Percentiles rank a stretch among this genome's conserved stretches.
These are phyloP conservation scores for Calendula officinalis DNA, from an alignment of 129 eudicot species.

Conservation along the genomic window DNA sequence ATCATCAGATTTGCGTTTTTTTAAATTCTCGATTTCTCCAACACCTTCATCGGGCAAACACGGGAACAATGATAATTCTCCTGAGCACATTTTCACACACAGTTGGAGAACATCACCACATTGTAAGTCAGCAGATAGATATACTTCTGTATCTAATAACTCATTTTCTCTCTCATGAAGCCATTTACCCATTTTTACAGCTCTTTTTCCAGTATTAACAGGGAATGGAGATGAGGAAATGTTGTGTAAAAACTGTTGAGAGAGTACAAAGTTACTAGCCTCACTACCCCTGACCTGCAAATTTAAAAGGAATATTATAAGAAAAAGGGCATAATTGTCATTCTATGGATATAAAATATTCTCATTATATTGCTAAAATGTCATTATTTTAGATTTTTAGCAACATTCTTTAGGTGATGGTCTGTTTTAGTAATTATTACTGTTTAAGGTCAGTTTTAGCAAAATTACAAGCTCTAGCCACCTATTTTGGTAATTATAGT, in stretches of 20 bases:
- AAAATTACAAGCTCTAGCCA: too few relatives aligned
- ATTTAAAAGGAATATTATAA: not conserved
- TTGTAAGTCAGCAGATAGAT: conserved; percentile 64
- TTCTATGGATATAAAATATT: too few relatives aligned
- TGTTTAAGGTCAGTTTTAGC: too few relatives aligned
- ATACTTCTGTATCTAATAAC: conserved; percentile 52
- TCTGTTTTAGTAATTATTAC: too few relatives aligned
- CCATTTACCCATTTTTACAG: conserved; percentile 65
- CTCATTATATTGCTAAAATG: too few relatives aligned
- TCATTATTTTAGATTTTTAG: too few relatives aligned
- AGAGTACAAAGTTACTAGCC: conserved; percentile 58
- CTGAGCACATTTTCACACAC: conserved; percentile 58
- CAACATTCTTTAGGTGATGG: too few relatives aligned
- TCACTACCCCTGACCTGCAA: conserved; percentile 73
- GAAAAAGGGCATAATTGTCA: too few relatives aligned
- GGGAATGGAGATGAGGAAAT: conserved; percentile 66
- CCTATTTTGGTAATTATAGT: too few relatives aligned
- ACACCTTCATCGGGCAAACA: conserved; percentile 78
- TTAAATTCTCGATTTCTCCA: conserved; percentile 76
- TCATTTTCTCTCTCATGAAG: conserved; percentile 59
- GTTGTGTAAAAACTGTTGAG: conserved; percentile 61
- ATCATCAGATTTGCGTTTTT: conserved; percentile 57
- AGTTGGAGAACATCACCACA: conserved; percentile 80
- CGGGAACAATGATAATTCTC: conserved; percentile 64
- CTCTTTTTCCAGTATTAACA: conserved; percentile 68